A percentile compares a stretch with the other conserved stretches of the same genome.
These are phyloP conservation scores for Leishmania gerbilli DNA, from an alignment of 208 protist species.

Conservation along the genomic window DNA sequence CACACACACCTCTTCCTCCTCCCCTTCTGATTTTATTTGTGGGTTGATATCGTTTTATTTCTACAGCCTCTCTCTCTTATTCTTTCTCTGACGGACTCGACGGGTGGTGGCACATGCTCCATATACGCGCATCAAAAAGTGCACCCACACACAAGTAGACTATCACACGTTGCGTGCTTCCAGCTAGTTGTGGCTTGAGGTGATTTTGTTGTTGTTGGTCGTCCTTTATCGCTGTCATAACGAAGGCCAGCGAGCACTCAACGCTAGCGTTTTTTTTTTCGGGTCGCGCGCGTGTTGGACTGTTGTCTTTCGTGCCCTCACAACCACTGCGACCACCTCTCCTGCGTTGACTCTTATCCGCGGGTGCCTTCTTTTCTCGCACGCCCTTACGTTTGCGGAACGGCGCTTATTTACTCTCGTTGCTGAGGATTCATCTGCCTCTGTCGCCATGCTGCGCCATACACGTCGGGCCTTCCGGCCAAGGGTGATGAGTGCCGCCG, in stretches of 20 bases:
- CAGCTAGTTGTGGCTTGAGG: not conserved
- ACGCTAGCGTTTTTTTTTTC: not conserved
- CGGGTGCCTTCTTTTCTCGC: not conserved
- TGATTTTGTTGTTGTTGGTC: not conserved
- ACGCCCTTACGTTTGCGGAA: not conserved
- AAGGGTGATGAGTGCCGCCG: constrained; percentile 32
- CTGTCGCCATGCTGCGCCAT: constrained; percentile 22
- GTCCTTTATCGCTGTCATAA: not conserved
- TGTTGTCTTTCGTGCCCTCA: not conserved
- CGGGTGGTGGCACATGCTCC: no score
- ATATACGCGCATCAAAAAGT: not conserved
- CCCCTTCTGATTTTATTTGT: not conserved
- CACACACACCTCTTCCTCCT: not conserved
- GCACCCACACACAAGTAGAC: not conserved
- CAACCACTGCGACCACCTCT: constrained; percentile 20
- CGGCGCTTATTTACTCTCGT: not conserved
- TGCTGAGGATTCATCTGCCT: no score
- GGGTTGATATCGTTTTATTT: no score
- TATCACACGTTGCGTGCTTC: not conserved
- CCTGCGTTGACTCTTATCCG: not conserved
- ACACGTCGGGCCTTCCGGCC: constrained; percentile 10
- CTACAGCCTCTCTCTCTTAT: no score
- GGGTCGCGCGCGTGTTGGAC: not conserved
- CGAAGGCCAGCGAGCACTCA: not conserved
- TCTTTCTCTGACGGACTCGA: no score